Base-by-base conservation (phyloP, 2,329 filamentous ascomycete species). In the Scedosporium dehoogii region DNA sequence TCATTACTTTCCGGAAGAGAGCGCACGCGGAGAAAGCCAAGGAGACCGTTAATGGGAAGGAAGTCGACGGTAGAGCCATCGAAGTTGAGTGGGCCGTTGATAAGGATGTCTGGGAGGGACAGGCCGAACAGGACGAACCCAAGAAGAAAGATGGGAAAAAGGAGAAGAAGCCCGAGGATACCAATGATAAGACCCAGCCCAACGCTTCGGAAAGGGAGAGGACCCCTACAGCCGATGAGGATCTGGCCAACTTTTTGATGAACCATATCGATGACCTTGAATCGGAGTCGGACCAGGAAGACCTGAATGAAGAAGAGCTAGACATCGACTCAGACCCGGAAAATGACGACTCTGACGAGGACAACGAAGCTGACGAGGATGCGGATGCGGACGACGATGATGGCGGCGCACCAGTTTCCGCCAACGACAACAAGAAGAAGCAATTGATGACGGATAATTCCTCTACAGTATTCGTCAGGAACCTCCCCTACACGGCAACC, bases 11-110 rank as follows among this genome's bases (percentile, higher is more conserved):
- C 73, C 83, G 92, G 64, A 91, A 92, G 51, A 87, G 83, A 70
- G 93, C 92, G 75, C 96, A 97, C 73, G 93, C 94, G 0, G 90
- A 97, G 74, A 91, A 87, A 72, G 94, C 94, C 1, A 80, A 99
- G 63, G 85, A 88, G 64, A 85, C 82, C 23, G 79, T 97, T 67
- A 99, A 97, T 74, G 94, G 93, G 63, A 97, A 91, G 72, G 85
- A 89, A 65, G 82, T 99, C 21, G 92, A 96, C 72, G 94, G 92
- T 2, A 84, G 94, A 69, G 89, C 87, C 7, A 75, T 99, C 64
- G 94, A 93, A 29, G 94, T 99, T 6, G 94, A 99, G 76, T 99
- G 91, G 91, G 93, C 96, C 38, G 92, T 97, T 3, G 91, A 97
- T 64, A 96, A 96, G 77, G 82, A 87, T 51, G 86, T 88, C 6